phyloP scores from a whole-genome alignment of 2,329 filamentous ascomycete genomes.

The Tothia fuscella region DNA sequence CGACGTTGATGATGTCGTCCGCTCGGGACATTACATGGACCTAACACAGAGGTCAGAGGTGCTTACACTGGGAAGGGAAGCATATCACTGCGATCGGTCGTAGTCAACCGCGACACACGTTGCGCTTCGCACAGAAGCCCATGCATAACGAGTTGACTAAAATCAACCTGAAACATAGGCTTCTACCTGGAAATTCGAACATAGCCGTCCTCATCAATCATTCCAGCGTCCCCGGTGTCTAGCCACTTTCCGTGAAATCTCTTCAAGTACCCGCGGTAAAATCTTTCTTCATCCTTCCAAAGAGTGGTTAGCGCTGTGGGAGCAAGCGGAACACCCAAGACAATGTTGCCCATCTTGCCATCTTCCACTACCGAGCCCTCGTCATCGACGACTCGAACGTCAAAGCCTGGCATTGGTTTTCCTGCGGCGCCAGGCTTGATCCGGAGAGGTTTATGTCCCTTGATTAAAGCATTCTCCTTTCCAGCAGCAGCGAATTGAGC shows the following conservation, averaged over 20 bases:
- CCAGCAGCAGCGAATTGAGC: slow-evolving; percentile 52
- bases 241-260: slow-evolving; percentile 73
- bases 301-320: slow-evolving; percentile 78
- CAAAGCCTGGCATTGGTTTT: slow-evolving; percentile 84
- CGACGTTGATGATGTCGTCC: slow-evolving; percentile 94
- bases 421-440: slow-evolving; percentile 81
- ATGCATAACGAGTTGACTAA: too few species aligned
- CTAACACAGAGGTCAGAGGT: too few species aligned
- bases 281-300: slow-evolving; percentile 76
- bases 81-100: neutral
- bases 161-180: too few species aligned
- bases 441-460: slow-evolving; percentile 29
- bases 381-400: slow-evolving; percentile 76
- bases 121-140: too few species aligned
- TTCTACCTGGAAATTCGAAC: too few species aligned
- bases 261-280: slow-evolving; percentile 74
- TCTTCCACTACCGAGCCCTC: slow-evolving; percentile 56
- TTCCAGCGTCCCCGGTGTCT: slow-evolving; percentile 83
- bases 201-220: slow-evolving; percentile 61
- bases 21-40: slow-evolving; percentile 51
- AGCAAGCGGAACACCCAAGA: slow-evolving; percentile 68
- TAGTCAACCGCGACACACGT: too few species aligned
- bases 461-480: slow-evolving; percentile 36
- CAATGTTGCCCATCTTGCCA: slow-evolving; percentile 83
- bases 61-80: neutral